These are phyloP conservation scores for Cyamopsis tetragonoloba DNA, from an alignment of 306 rosid species.

Conservation along the genomic window DNA sequence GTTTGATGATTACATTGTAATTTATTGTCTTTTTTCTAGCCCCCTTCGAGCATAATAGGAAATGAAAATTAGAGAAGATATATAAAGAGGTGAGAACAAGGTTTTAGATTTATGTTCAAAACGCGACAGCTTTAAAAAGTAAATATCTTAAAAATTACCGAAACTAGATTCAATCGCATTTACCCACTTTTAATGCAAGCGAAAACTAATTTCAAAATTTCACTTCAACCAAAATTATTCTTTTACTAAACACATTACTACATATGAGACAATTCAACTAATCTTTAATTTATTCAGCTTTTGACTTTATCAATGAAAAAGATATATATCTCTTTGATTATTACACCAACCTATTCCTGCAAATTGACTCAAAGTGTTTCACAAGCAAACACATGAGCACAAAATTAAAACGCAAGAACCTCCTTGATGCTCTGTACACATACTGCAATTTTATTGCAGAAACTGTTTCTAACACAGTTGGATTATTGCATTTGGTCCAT, in stretches of 20 bases:
- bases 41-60: too few species aligned
- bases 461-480: slow-evolving; percentile 12
- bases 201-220: too few species aligned
- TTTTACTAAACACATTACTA: slow-evolving; percentile 19
- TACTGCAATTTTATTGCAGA: slow-evolving; percentile 12
- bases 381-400: slow-evolving; percentile 12
- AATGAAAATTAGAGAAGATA: too few species aligned
- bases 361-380: slow-evolving; percentile 31
- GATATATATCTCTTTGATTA: slow-evolving; percentile 14
- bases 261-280: slow-evolving; percentile 19
- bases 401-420: slow-evolving; percentile 19
- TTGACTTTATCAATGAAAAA: slow-evolving; percentile 19
- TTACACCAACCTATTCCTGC: slow-evolving; percentile 34
- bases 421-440: slow-evolving; percentile 16
- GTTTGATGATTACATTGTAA: too few species aligned
- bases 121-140: too few species aligned
- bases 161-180: too few species aligned
- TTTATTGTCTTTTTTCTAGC: too few species aligned
- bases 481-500: not conserved
- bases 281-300: slow-evolving; percentile 17
- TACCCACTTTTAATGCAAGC: too few species aligned
- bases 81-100: too few species aligned
- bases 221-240: slow-evolving; percentile 16
- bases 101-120: too few species aligned
- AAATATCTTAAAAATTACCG: too few species aligned